phyloP scores from a whole-genome alignment of 129 eudicot genomes.

The Chrysanthemum seticuspe region DNA sequence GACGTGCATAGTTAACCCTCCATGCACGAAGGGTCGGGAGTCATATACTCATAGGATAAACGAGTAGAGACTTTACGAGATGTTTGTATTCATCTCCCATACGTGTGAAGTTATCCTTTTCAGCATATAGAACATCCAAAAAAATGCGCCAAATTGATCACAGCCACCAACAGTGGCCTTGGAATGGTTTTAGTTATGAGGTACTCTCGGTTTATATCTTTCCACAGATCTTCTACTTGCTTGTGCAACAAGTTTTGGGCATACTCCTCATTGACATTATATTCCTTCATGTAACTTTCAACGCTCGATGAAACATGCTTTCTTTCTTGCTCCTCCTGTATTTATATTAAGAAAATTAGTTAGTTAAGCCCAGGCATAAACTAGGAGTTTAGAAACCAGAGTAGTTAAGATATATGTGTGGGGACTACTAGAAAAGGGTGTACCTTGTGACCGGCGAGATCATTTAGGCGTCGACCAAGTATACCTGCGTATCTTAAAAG shows the following conservation, averaged over 20 bases:
- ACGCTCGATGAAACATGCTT: background rate
- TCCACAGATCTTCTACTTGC: background rate
- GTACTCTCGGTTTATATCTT: background rate
- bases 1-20: too few species aligned
- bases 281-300: constrained; percentile 1
- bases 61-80: background rate
- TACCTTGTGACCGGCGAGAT: too few species aligned
- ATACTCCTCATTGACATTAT: background rate
- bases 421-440: too few species aligned
- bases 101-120: constrained; percentile 1
- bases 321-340: background rate
- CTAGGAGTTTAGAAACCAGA: too few species aligned
- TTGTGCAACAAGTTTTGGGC: background rate
- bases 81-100: background rate
- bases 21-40: too few species aligned
- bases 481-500: too few species aligned
- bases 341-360: too few species aligned
- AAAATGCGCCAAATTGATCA: background rate
- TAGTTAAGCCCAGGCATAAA: too few species aligned
- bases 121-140: background rate
- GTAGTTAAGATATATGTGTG: too few species aligned
- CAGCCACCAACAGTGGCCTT: background rate
- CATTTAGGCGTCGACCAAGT: too few species aligned
- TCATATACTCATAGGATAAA: background rate
- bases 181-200: background rate